Base-by-base conservation (phyloP, 1,284 basidiomycete genomes). In the Melampsora medusae region DNA sequence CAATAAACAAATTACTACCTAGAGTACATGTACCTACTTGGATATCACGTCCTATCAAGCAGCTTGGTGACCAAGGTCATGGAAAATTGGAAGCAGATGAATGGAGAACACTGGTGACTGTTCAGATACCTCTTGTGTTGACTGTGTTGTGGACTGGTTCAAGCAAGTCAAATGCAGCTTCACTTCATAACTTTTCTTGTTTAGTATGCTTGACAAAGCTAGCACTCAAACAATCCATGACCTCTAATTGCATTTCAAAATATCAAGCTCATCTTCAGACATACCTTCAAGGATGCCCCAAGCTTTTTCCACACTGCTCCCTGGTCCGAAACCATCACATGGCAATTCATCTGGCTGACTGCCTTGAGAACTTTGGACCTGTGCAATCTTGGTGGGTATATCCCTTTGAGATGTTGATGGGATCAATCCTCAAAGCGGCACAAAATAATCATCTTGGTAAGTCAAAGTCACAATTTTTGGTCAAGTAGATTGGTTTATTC, bases 31-130 rank as follows among this genome's bases (percentile, higher is more conserved):
- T 67, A 31, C 71, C 71, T 22, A 67, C 62, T n/a, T 74, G 71
- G 64, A 67, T 74, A 25, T 19, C 56, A 19, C 16, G 53, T 9
- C 33, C 50, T 19, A 56, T 74, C 28, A 62, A 62, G 17, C 33
- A 59, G n/a, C 53, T 74, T 9, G 71, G 71, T 22, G 59, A 74
- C 22, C 62, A 62, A 25, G 56, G 49, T 10, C 67, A 66, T 67
- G 71, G 71, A 6, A 10, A 38, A 31, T 33, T 74, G 50, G 67
- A 74, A 46, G 78, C 79, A 0, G 69, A 79, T 25, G 76, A 79
- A 33, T 74, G 71, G 64, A 33, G 64, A 60, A 74, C 33, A 25
- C 48, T 72, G 1, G 62, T 72, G 16, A 64, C 60, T 3, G 22
- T 72, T 9, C 61, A 72, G 28, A 61, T 72, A 5, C 69, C 65